Percentiles rank a stretch among this genome's conserved stretches.
Conservation (phyloP, 495 filamentous ascomycete species). For the Halenospora varia region DNA sequence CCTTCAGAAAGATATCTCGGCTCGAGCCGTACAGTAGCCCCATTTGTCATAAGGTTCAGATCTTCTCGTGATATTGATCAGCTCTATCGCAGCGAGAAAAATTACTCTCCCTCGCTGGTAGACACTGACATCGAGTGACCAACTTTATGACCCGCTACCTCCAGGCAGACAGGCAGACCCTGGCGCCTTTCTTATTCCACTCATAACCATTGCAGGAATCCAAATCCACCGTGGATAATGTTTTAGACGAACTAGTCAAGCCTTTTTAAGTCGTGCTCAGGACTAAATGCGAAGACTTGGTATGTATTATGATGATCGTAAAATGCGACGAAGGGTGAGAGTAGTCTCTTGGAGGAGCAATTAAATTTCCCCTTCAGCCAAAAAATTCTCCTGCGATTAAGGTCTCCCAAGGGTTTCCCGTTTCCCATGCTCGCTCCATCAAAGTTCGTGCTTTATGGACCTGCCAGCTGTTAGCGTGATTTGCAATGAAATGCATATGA, state of each 20-base stretch:
- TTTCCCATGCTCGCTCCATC: constrained; percentile 67
- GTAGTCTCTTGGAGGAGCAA: too few relatives aligned
- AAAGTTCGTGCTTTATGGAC: constrained; percentile 53
- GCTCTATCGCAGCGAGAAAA: not conserved
- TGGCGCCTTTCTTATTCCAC: constrained; percentile 19
- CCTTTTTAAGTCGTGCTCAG: constrained; percentile 35
- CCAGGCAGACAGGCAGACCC: constrained; percentile 13
- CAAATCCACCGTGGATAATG: not conserved
- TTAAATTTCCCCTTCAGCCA: too few relatives aligned
- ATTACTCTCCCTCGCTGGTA: not conserved
- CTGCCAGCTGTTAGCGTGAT: constrained; percentile 29
- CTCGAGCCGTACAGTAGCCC: not conserved
- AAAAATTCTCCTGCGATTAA: constrained; percentile 63
- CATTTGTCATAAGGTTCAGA: not conserved
- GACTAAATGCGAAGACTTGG: constrained; percentile 10
- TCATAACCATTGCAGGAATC: constrained; percentile 5
- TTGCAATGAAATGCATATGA: not conserved
- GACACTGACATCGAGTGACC: not conserved
- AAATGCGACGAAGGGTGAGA: not conserved
- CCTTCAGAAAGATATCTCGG: constrained; percentile 42
- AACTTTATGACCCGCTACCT: not conserved
- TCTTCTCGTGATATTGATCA: not conserved
- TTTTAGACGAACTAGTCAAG: constrained; percentile 11
- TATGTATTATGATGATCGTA: not conserved
- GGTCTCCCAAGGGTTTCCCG: constrained; percentile 58